Evolutionary conservation across 2,329 filamentous ascomycete species (phyloP).

Genomic region (Diplodia mutila): DNA sequence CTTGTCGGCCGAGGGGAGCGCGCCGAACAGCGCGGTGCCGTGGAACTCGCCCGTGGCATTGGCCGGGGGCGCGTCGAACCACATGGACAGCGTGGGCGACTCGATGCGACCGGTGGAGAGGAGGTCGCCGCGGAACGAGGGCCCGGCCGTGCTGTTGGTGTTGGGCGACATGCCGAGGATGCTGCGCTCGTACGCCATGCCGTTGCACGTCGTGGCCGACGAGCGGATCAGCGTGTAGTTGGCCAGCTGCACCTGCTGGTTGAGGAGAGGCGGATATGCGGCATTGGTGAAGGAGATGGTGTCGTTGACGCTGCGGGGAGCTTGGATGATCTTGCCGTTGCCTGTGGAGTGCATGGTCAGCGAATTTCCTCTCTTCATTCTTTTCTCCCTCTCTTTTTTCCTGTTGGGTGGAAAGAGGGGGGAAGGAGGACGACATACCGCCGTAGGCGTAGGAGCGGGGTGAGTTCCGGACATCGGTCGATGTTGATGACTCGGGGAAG

Average conservation of each 20-base stretch:
- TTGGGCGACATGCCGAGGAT: conserved; percentile 39
- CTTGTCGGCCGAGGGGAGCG: conserved; percentile 39
- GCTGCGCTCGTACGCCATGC: conserved; percentile 30
- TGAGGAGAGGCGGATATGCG: conserved; percentile 5
- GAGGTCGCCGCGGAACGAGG: conserved; percentile 40
- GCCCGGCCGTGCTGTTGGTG: conserved; percentile 32
- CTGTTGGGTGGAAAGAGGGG: too few species aligned
- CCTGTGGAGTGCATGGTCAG: conserved; percentile 12
- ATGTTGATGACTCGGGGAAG: conserved; percentile 13
- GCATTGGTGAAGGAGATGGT: conserved; percentile 21
- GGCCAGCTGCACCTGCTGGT: conserved; percentile 33
- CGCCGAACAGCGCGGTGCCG: conserved; percentile 40
- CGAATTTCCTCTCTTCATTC: too few species aligned
- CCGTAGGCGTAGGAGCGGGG: background rate
- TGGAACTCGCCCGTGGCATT: conserved; percentile 33
- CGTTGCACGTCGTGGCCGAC: conserved; percentile 28
- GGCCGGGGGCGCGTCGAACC: conserved; percentile 39
- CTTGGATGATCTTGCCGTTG: conserved; percentile 28
- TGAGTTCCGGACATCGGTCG: background rate
- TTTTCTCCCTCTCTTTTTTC: too few species aligned
- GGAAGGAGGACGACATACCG: background rate
- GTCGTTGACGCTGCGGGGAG: conserved; percentile 21
- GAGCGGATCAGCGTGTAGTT: conserved; percentile 32
- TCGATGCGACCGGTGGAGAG: conserved; percentile 35
- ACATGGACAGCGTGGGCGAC: conserved; percentile 39